A percentile compares a stretch with the other conserved stretches of the same genome.
These are phyloP conservation scores for Sporothrix phasma DNA, from an alignment of 2,329 filamentous ascomycete genomes.

Conservation along the genomic window DNA sequence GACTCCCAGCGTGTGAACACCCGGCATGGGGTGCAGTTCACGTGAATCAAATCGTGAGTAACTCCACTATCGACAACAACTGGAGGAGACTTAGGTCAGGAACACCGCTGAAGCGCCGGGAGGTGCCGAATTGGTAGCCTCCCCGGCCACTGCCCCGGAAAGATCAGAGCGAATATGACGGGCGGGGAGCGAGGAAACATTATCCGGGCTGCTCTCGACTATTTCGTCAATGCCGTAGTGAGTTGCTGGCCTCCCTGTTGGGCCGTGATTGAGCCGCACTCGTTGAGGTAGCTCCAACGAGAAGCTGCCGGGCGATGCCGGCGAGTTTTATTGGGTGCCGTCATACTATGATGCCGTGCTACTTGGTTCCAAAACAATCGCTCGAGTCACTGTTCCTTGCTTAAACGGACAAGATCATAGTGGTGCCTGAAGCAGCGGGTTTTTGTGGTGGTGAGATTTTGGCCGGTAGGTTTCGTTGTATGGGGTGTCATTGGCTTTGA, in stretches of 20 bases:
- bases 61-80: slow-evolving; percentile 53
- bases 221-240: slow-evolving; percentile 56
- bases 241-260: slow-evolving; percentile 32
- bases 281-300: slow-evolving; percentile 50
- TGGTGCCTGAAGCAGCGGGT: no score
- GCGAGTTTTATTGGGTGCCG: slow-evolving; percentile 7
- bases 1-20: slow-evolving; percentile 34
- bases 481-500: no score
- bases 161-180: neutral
- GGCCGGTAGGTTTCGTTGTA: no score
- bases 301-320: slow-evolving; percentile 9
- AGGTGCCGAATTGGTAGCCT: slow-evolving; percentile 26
- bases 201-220: slow-evolving; percentile 42
- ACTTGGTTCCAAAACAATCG: no score
- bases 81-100: slow-evolving; percentile 48
- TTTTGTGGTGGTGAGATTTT: no score
- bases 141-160: neutral
- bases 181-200: slow-evolving; percentile 24
- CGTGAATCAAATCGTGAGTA: slow-evolving; percentile 52
- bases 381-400: no score
- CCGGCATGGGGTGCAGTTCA: slow-evolving; percentile 49
- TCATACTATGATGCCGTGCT: no score
- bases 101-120: slow-evolving; percentile 47
- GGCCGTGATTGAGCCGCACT: slow-evolving; percentile 35
- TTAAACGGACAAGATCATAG: no score